Evolutionary conservation across 2,329 filamentous ascomycete genomes (phyloP).

Genomic region (Apiospora saccharicola): DNA sequence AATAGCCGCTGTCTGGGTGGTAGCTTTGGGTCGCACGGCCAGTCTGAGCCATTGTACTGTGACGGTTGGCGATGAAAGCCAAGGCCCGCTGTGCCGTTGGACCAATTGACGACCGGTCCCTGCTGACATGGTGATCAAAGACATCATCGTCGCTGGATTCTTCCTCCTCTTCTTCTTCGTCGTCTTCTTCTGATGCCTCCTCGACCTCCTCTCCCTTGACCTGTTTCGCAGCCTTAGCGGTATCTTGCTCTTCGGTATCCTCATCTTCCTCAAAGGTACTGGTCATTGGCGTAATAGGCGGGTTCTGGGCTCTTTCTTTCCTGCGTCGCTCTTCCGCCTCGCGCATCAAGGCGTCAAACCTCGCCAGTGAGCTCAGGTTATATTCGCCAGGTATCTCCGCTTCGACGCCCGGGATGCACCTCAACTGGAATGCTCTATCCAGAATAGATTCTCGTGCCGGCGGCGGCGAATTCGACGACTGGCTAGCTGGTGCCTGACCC

Average conservation of each 20-base stretch:
- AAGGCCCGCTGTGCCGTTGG: slow-evolving; percentile 58
- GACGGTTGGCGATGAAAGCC: slow-evolving; percentile 57
- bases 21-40: slow-evolving; percentile 41
- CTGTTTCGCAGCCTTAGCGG: slow-evolving; percentile 27
- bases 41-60: slow-evolving; percentile 45
- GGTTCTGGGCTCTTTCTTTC: slow-evolving; percentile 46
- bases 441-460: slow-evolving; percentile 69
- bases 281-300: slow-evolving; percentile 46
- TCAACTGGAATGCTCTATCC: slow-evolving; percentile 71
- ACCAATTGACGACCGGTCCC: slow-evolving; percentile 48
- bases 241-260: slow-evolving; percentile 53
- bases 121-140: slow-evolving; percentile 41
- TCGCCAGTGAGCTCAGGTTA: slow-evolving; percentile 69
- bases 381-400: slow-evolving; percentile 62
- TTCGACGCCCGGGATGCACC: slow-evolving; percentile 68
- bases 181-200: slow-evolving; percentile 49
- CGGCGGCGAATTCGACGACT: slow-evolving; percentile 59
- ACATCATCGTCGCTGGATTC: slow-evolving; percentile 50
- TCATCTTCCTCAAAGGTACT: slow-evolving; percentile 62
- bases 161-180: slow-evolving; percentile 46
- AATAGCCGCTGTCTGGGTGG: slow-evolving; percentile 40
- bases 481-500: slow-evolving; percentile 44
- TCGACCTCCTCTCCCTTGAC: slow-evolving; percentile 31
- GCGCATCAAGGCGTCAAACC: slow-evolving; percentile 71
- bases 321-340: slow-evolving; percentile 62